Conservation (phyloP, 805 yeast genomes). For the Wickerhamiella lipophila region DNA sequence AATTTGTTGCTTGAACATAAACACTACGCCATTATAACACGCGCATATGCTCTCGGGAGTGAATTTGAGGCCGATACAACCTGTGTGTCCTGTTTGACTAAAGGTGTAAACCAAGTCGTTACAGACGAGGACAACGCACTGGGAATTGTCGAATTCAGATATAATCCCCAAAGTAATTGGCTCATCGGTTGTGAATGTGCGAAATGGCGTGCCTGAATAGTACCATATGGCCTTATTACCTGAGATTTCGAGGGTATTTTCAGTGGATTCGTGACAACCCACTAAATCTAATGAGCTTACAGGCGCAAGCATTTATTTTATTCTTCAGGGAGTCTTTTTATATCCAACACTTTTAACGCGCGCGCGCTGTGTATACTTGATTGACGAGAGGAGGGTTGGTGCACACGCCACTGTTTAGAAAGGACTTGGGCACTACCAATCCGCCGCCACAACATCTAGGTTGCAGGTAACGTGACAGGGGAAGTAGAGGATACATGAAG, state of each 20-base stretch:
- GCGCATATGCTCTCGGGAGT: constrained; percentile 46
- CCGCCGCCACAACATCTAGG: not conserved
- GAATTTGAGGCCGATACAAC: constrained; percentile 59
- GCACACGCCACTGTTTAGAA: not conserved
- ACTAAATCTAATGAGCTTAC: not conserved
- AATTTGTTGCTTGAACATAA: constrained; percentile 36
- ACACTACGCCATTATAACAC: constrained; percentile 53
- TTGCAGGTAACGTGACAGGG: not conserved
- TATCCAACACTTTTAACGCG: not conserved
- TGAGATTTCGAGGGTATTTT: constrained; percentile 7
- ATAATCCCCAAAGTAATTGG: constrained; percentile 47
- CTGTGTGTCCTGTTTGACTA: constrained; percentile 44
- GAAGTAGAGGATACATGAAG: not conserved
- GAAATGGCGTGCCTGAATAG: constrained; percentile 37
- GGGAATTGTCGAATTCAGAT: constrained; percentile 34
- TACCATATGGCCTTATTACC: constrained; percentile 34
- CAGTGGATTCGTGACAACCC: constrained; percentile 5
- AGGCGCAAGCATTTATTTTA: constrained; percentile 12
- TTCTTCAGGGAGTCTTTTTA: not conserved
- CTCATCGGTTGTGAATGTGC: constrained; percentile 38
- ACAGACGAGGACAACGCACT: constrained; percentile 48
- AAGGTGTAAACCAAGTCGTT: constrained; percentile 51
- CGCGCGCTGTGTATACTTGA: not conserved
- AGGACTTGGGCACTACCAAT: not conserved
- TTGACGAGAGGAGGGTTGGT: not conserved